These are phyloP conservation scores for Hypoxylon sp. DNA, from an alignment of 2,329 filamentous ascomycete genomes.

Conservation along the genomic window DNA sequence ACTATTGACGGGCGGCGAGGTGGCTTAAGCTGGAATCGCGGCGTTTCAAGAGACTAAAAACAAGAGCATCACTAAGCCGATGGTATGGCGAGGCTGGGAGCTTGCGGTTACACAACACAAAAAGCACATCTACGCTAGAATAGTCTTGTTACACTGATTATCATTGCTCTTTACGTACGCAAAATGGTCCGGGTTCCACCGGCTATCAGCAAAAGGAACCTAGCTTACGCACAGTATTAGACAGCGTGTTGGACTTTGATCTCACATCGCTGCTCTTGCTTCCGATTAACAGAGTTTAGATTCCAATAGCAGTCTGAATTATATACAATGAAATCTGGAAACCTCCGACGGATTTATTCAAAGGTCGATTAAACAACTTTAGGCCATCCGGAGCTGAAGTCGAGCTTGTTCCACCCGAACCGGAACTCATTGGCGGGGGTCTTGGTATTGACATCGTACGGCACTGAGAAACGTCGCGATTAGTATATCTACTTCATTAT, in stretches of 20 bases:
- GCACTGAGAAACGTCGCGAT: constrained; percentile 28
- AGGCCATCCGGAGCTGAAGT: constrained; percentile 48
- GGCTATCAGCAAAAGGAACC: too few relatives aligned
- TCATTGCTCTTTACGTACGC: too few relatives aligned
- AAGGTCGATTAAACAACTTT: constrained; percentile 21
- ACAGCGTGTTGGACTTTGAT: too few relatives aligned
- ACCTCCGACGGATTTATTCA: neutral
- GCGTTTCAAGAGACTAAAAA: neutral
- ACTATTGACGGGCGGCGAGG: too few relatives aligned
- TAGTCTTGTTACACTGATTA: too few relatives aligned
- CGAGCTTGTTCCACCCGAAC: constrained; percentile 49
- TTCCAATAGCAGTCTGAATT: neutral
- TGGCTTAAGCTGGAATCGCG: neutral
- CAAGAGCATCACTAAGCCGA: neutral
- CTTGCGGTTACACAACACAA: too few relatives aligned
- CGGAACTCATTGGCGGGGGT: constrained; percentile 36
- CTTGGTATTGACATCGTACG: constrained; percentile 35
- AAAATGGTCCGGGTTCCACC: too few relatives aligned
- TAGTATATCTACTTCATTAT: neutral
- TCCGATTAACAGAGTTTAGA: neutral
- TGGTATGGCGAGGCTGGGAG: too few relatives aligned
- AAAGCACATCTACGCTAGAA: too few relatives aligned
- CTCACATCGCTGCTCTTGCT: neutral
- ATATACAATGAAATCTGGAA: neutral
- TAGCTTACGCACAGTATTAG: too few relatives aligned